Evolutionary conservation across 352 stramenopile species (phyloP).

Genomic region (Globisporangium mamillatum): DNA sequence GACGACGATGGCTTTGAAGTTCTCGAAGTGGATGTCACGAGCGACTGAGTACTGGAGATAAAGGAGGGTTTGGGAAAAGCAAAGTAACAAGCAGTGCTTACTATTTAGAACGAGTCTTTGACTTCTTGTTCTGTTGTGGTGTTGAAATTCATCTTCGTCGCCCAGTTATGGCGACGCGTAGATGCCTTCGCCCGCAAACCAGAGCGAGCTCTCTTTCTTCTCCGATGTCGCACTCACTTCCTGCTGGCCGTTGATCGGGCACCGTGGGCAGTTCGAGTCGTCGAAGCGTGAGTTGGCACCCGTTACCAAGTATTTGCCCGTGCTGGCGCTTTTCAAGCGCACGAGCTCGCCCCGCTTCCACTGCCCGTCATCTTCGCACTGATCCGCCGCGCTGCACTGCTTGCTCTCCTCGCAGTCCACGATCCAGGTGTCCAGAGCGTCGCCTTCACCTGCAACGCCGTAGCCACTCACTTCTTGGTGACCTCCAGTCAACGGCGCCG

Average conservation of each 20-base stretch:
- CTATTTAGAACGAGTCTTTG: conserved; percentile 8
- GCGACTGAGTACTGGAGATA: background rate
- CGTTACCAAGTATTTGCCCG: conserved; percentile 52
- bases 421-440: conserved; percentile 67
- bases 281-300: conserved; percentile 56
- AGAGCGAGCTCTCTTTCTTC: conserved; percentile 53
- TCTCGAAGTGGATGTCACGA: conserved; percentile 26
- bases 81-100: background rate
- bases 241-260: conserved; percentile 85
- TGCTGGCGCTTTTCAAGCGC: conserved; percentile 54
- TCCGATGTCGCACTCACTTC: conserved; percentile 66
- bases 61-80: background rate
- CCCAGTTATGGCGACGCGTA: conserved; percentile 60
- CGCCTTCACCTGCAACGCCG: conserved; percentile 75
- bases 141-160: no score
- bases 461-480: conserved; percentile 78
- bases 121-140: no score
- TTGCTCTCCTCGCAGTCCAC: conserved; percentile 71
- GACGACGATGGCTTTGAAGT: conserved; percentile 85
- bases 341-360: conserved; percentile 81
- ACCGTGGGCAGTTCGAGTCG: conserved; percentile 76
- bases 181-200: conserved; percentile 81
- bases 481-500: conserved; percentile 55
- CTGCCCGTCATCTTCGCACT: conserved; percentile 68
- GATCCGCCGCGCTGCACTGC: conserved; percentile 63